Conservation (phyloP, 2,329 filamentous ascomycete species). For the Xylariales sp. region DNA sequence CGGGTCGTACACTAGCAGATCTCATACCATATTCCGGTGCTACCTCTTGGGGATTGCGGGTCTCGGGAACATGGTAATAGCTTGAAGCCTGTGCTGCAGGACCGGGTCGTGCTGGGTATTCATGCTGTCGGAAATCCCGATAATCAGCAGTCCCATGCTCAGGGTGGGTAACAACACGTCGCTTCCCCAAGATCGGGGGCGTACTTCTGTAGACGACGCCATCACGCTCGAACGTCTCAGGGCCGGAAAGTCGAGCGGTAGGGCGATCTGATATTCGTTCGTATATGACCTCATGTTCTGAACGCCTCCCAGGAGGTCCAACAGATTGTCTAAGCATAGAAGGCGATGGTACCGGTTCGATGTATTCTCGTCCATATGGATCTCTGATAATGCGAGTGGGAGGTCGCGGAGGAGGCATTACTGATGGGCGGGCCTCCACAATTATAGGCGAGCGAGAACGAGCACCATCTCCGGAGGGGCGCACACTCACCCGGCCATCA, state of each 20-base stretch:
- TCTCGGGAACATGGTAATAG: constrained; percentile 38
- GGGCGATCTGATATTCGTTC: constrained; percentile 56
- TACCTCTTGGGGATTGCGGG: constrained; percentile 39
- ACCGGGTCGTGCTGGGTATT: constrained; percentile 50
- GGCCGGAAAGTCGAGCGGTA: constrained; percentile 42
- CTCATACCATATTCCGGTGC: constrained; percentile 51
- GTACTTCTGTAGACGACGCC: constrained; percentile 43
- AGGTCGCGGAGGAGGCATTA: constrained; percentile 49
- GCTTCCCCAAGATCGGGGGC: constrained; percentile 46
- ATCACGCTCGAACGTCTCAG: constrained; percentile 45
- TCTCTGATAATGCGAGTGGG: constrained; percentile 72
- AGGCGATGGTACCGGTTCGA: constrained; percentile 46
- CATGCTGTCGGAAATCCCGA: constrained; percentile 51
- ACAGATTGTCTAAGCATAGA: constrained; percentile 43
- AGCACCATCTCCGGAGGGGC: constrained; percentile 42
- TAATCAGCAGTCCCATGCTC: constrained; percentile 51
- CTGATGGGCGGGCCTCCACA: constrained; percentile 38
- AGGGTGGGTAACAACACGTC: constrained; percentile 59
- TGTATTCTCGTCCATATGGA: constrained; percentile 76
- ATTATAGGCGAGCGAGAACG: constrained; percentile 44
- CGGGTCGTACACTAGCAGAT: constrained; percentile 55
- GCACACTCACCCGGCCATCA: constrained; percentile 43
- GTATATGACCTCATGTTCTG: constrained; percentile 58
- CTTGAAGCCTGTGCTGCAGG: constrained; percentile 41
- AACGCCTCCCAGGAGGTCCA: constrained; percentile 35